Percentiles rank a stretch among this genome's conserved stretches.
These are phyloP conservation scores for Penicillium ucsense DNA, from an alignment of 495 filamentous ascomycete genomes.

Conservation along the genomic window DNA sequence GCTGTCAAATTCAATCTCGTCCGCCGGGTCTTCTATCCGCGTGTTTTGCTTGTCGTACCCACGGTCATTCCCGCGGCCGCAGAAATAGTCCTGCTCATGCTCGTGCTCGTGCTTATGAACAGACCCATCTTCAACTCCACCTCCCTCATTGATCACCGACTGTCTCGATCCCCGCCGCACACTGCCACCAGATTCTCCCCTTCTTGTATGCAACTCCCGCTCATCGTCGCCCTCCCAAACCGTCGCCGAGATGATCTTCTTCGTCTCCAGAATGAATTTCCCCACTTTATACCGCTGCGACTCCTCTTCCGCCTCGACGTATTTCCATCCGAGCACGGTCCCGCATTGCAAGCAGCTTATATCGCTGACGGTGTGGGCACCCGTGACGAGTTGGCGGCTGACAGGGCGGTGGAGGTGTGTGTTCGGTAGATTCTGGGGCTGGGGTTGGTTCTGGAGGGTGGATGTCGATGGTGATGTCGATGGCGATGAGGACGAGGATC, in stretches of 20 bases:
- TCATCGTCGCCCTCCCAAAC: conserved; percentile 53
- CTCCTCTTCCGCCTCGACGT: conserved; percentile 72
- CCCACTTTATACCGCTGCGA: conserved; percentile 87
- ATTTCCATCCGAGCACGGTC: conserved; percentile 83
- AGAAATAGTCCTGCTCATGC: no score
- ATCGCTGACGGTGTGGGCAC: conserved; percentile 53
- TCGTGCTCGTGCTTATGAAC: no score
- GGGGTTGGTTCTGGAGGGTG: conserved; percentile 20
- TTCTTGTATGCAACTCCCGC: background rate
- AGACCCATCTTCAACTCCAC: no score
- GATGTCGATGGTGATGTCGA: conserved; percentile 21
- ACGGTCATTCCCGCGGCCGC: no score
- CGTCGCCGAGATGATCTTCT: conserved; percentile 53
- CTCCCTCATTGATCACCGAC: no score
- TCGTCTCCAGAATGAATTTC: conserved; percentile 91
- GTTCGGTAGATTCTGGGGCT: conserved; percentile 31
- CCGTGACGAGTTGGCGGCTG: conserved; percentile 68
- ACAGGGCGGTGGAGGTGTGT: conserved; percentile 53
- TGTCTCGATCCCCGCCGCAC: conserved; percentile 5
- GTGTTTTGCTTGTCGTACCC: no score
- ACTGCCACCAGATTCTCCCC: background rate
- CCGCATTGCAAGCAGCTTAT: conserved; percentile 52
- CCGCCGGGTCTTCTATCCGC: no score
- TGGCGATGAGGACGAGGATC: conserved; percentile 5
- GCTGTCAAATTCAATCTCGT: conserved; percentile 64